phyloP scores from a whole-genome alignment of 768 basidiomycete species.

The Pisolithus sp. region DNA sequence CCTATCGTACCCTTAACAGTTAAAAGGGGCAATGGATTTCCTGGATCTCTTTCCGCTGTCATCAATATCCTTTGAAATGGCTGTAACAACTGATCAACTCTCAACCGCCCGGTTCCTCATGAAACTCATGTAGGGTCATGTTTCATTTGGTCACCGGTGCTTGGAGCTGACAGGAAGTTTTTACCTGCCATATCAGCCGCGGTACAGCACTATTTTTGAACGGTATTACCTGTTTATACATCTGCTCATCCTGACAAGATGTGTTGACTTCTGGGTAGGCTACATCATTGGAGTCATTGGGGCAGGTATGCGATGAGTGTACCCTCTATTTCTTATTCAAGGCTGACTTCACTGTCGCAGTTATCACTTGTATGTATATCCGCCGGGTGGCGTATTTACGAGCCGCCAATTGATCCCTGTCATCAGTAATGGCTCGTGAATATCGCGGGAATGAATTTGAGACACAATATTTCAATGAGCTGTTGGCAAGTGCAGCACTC shows the following conservation, averaged over 20 bases:
- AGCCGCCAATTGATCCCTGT: neutral
- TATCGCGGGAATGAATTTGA: constrained; percentile 54
- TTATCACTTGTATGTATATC: constrained; percentile 54
- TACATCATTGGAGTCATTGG: constrained; percentile 81
- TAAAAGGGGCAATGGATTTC: too few relatives aligned
- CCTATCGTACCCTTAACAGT: too few relatives aligned
- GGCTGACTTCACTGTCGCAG: constrained; percentile 29
- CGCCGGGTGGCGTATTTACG: neutral
- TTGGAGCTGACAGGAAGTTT: too few relatives aligned
- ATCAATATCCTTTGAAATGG: too few relatives aligned
- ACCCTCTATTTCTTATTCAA: neutral
- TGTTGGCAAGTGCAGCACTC: constrained; percentile 65
- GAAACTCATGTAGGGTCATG: constrained; percentile 50
- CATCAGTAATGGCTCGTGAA: constrained; percentile 59
- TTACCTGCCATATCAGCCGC: constrained; percentile 40
- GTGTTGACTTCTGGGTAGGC: constrained; percentile 34
- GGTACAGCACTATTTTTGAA: constrained; percentile 87
- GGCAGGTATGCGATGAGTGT: constrained; percentile 51
- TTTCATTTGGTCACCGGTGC: neutral
- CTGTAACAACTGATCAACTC: too few relatives aligned
- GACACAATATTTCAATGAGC: constrained; percentile 52
- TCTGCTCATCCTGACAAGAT: constrained; percentile 3
- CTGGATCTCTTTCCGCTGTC: too few relatives aligned
- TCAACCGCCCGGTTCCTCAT: too few relatives aligned
- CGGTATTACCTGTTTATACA: constrained; percentile 34